Conservation (phyloP, 768 basidiomycete genomes). For the Termitomyces sp. region DNA sequence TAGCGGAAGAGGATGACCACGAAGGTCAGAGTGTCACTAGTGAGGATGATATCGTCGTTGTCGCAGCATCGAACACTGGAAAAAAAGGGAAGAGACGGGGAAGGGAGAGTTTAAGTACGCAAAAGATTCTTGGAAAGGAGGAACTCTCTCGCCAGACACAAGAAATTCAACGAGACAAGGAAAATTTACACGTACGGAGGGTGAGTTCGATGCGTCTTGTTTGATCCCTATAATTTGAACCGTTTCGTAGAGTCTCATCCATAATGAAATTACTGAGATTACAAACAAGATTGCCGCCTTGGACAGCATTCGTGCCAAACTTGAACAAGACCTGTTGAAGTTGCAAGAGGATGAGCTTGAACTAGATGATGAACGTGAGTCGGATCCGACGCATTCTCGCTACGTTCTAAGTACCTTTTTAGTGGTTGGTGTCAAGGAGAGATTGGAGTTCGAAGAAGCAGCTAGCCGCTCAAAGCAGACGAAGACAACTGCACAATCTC, state of each 20-base stretch:
- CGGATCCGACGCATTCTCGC: not conserved
- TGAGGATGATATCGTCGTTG: slow-evolving; percentile 71
- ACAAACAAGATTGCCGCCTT: slow-evolving; percentile 84
- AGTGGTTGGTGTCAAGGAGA: slow-evolving; percentile 91
- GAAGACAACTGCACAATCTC: slow-evolving; percentile 27
- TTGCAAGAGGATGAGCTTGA: slow-evolving; percentile 95
- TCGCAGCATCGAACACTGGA: slow-evolving; percentile 36
- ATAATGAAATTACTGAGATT: slow-evolving; percentile 85
- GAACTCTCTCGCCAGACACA: slow-evolving; percentile 79
- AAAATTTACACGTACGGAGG: slow-evolving; percentile 84
- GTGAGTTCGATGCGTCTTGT: slow-evolving; percentile 36
- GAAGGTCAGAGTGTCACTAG: slow-evolving; percentile 61
- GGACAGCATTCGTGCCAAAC: slow-evolving; percentile 70
- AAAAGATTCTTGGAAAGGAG: slow-evolving; percentile 73
- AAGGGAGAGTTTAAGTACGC: slow-evolving; percentile 60
- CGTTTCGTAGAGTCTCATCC: slow-evolving; percentile 64
- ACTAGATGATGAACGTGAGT: slow-evolving; percentile 91
- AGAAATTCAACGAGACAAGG: slow-evolving; percentile 88
- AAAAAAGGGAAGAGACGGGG: slow-evolving; percentile 45
- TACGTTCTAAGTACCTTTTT: slow-evolving; percentile 7
- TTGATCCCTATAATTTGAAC: not conserved
- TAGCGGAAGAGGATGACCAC: slow-evolving; percentile 50
- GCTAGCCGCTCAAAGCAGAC: slow-evolving; percentile 21
- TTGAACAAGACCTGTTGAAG: slow-evolving; percentile 79
- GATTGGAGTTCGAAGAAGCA: slow-evolving; percentile 65